Conservation (phyloP, 2,329 filamentous ascomycete genomes). For the Alternaria angustiovoidea region DNA sequence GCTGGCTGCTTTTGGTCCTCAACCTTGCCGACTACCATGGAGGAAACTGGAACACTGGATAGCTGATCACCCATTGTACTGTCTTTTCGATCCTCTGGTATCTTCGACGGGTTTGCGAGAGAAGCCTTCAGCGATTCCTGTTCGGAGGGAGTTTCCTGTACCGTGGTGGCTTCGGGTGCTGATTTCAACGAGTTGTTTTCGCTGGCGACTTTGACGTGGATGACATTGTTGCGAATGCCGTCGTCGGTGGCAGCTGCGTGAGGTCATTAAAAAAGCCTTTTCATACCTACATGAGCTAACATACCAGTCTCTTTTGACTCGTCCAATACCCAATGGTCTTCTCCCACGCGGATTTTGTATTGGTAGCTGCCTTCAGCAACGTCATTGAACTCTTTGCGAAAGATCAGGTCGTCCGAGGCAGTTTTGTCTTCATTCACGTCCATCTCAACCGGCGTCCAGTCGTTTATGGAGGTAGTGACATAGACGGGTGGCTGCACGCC, state of each 20-base stretch:
- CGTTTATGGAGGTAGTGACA: conserved; percentile 73
- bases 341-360: conserved; percentile 77
- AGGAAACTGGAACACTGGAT: neutral
- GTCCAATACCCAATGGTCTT: conserved; percentile 72
- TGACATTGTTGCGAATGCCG: conserved; percentile 64
- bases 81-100: conserved; percentile 28
- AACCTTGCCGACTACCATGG: neutral
- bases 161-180: neutral
- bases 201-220: conserved; percentile 44
- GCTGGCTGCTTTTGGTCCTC: conserved; percentile 22
- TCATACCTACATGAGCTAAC: conserved; percentile 24
- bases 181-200: neutral
- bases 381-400: conserved; percentile 64
- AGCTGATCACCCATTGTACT: conserved; percentile 14
- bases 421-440: conserved; percentile 55
- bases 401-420: conserved; percentile 64
- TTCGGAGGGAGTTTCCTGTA: neutral
- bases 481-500: conserved; percentile 73
- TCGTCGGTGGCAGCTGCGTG: conserved; percentile 58
- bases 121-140: neutral
- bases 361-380: conserved; percentile 68
- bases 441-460: conserved; percentile 76
- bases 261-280: conserved; percentile 24
- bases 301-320: conserved; percentile 68
- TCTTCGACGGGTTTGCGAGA: conserved; percentile 3